Evolutionary conservation across 441 rosid species (phyloP).

Genomic region (Cnidoscolus chayamansa): DNA sequence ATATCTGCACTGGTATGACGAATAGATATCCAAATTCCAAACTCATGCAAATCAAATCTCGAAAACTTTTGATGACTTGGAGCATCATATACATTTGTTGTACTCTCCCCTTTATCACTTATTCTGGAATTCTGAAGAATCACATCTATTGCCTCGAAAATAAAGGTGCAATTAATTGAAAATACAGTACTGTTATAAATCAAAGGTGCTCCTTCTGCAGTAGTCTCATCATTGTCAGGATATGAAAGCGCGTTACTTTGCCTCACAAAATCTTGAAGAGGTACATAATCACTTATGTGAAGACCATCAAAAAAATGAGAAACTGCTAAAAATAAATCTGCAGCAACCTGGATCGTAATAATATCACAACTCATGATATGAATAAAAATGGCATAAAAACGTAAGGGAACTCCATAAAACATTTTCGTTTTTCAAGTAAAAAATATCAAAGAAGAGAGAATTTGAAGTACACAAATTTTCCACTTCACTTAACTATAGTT

Average conservation of each 20-base stretch:
- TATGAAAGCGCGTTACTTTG: slow-evolving; percentile 38
- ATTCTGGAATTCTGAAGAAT: slow-evolving; percentile 56
- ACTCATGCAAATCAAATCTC: slow-evolving; percentile 36
- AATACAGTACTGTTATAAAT: slow-evolving; percentile 33
- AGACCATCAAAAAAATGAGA: slow-evolving; percentile 39
- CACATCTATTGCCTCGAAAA: slow-evolving; percentile 53
- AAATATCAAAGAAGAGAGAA: neutral
- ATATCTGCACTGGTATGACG: slow-evolving; percentile 42
- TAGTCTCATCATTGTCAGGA: slow-evolving; percentile 33
- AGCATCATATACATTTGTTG: slow-evolving; percentile 35
- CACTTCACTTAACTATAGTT: neutral
- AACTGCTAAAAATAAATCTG: slow-evolving; percentile 46
- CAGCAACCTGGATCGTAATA: slow-evolving; percentile 51
- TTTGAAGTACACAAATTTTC: neutral
- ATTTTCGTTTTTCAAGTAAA: neutral
- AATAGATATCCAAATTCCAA: slow-evolving; percentile 63
- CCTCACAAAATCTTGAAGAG: slow-evolving; percentile 41
- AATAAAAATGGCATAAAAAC: slow-evolving; percentile 9
- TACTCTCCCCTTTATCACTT: slow-evolving; percentile 33
- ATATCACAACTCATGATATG: slow-evolving; percentile 11
- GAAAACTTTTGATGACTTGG: slow-evolving; percentile 28
- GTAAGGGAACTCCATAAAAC: slow-evolving; percentile 14
- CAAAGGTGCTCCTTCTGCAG: slow-evolving; percentile 33
- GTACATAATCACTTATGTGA: slow-evolving; percentile 34
- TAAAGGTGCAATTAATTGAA: slow-evolving; percentile 48